Percentiles rank a stretch among this genome's conserved stretches.
These are phyloP conservation scores for Trichoderma semiorbis DNA, from an alignment of 2,329 filamentous ascomycete genomes.

Conservation along the genomic window DNA sequence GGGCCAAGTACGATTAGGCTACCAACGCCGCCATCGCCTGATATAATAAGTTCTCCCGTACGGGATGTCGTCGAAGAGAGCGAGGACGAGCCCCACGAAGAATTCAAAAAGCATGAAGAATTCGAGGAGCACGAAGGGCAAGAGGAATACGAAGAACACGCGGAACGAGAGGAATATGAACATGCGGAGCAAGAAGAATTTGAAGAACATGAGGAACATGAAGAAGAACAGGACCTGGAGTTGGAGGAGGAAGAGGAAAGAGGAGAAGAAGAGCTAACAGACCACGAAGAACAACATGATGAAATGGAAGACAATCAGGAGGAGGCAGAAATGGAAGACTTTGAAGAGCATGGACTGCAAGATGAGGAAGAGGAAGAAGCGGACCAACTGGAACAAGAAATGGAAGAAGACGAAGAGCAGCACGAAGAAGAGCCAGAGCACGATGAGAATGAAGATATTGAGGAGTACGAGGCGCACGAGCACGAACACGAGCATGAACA, in stretches of 20 bases:
- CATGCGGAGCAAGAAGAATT: not conserved
- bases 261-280: not conserved
- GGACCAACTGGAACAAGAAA: not conserved
- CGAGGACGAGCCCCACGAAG: not conserved
- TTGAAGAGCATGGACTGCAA: not conserved
- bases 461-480: conserved; percentile 12
- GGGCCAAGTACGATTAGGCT: conserved; percentile 43
- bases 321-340: conserved; percentile 10
- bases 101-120: not conserved
- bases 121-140: not conserved
- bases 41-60: conserved; percentile 49
- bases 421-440: not conserved
- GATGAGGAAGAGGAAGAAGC: not conserved
- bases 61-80: conserved; percentile 16
- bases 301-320: conserved; percentile 18
- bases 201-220: conserved; percentile 17
- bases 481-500: conserved; percentile 17
- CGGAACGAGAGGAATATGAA: not conserved
- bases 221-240: not conserved
- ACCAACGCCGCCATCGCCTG: conserved; percentile 42
- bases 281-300: not conserved
- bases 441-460: not conserved
- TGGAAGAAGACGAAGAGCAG: not conserved
- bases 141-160: not conserved
- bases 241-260: not conserved